A percentile compares a stretch with the other conserved stretches of the same genome.
phyloP scores from a whole-genome alignment of 2,329 filamentous ascomycete genomes.

The Calonectria henricotiae region DNA sequence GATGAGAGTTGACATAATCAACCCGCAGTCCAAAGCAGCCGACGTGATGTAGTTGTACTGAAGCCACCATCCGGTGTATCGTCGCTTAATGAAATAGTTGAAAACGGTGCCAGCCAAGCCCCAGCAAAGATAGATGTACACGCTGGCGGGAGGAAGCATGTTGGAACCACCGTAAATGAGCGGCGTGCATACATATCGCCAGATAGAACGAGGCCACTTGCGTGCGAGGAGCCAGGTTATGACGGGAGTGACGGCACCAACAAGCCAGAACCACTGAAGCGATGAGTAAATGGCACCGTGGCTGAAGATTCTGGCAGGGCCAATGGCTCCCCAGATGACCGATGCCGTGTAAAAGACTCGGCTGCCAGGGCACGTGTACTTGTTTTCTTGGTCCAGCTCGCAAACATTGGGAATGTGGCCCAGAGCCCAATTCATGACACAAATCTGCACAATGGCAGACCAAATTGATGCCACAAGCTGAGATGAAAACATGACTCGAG shows the following conservation, averaged over 20 bases:
- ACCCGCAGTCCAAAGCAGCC: constrained; percentile 79
- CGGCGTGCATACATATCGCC: constrained; percentile 79
- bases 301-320: constrained; percentile 80
- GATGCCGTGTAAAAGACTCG: constrained; percentile 79
- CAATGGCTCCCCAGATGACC: constrained; percentile 82
- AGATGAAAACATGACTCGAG: constrained; percentile 74
- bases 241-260: constrained; percentile 76
- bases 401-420: constrained; percentile 76
- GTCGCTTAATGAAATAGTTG: constrained; percentile 78
- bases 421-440: constrained; percentile 79
- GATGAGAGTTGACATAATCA: constrained; percentile 77
- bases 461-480: constrained; percentile 74
- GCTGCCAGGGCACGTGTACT: constrained; percentile 72
- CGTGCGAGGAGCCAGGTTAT: constrained; percentile 76
- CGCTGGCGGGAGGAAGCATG: constrained; percentile 78
- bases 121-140: constrained; percentile 82
- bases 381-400: constrained; percentile 66
- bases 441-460: constrained; percentile 75
- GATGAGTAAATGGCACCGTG: constrained; percentile 74
- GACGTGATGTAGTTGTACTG: constrained; percentile 85
- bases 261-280: constrained; percentile 81
- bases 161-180: constrained; percentile 78
- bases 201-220: constrained; percentile 72
- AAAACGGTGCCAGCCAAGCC: constrained; percentile 78
- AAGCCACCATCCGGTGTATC: constrained; percentile 82